Percentiles rank a stretch among this genome's conserved stretches.
Evolutionary conservation across 2,329 filamentous ascomycete species (phyloP).

Genomic region (Endoconidiophora polonica): DNA sequence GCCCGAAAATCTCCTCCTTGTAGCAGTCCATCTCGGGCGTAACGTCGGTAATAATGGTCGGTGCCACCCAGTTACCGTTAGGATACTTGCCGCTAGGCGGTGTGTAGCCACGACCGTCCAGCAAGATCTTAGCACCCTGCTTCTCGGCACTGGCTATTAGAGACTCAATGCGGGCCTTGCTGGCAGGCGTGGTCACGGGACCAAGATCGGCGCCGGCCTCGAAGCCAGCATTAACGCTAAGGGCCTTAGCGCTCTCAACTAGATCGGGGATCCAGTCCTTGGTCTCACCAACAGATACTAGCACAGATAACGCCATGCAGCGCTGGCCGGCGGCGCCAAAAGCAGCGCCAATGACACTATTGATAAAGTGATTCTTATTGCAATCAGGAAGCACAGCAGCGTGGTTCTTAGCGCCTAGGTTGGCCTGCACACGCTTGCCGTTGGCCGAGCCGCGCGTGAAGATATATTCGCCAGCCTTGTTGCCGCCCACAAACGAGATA

Average conservation of each 20-base stretch:
- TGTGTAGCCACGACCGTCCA: conserved; percentile 61
- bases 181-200: conserved; percentile 65
- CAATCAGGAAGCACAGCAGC: conserved; percentile 69
- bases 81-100: conserved; percentile 52
- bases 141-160: conserved; percentile 62
- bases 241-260: conserved; percentile 54
- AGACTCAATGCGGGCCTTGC: conserved; percentile 60
- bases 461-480: conserved; percentile 82
- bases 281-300: conserved; percentile 72
- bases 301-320: conserved; percentile 72
- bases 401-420: conserved; percentile 79
- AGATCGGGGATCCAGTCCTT: conserved; percentile 69
- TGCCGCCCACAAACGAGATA: conserved; percentile 71
- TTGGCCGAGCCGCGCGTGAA: conserved; percentile 63
- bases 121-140: conserved; percentile 67
- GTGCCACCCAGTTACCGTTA: conserved; percentile 58
- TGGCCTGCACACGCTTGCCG: conserved; percentile 77
- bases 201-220: conserved; percentile 66
- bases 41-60: conserved; percentile 69
- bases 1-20: conserved; percentile 71
- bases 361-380: conserved; percentile 81
- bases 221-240: conserved; percentile 67
- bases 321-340: conserved; percentile 74
- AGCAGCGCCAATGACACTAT: conserved; percentile 67
- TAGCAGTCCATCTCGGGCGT: conserved; percentile 72